Base-by-base conservation (phyloP, 1,284 basidiomycete genomes). In the Golubevia sp. region DNA sequence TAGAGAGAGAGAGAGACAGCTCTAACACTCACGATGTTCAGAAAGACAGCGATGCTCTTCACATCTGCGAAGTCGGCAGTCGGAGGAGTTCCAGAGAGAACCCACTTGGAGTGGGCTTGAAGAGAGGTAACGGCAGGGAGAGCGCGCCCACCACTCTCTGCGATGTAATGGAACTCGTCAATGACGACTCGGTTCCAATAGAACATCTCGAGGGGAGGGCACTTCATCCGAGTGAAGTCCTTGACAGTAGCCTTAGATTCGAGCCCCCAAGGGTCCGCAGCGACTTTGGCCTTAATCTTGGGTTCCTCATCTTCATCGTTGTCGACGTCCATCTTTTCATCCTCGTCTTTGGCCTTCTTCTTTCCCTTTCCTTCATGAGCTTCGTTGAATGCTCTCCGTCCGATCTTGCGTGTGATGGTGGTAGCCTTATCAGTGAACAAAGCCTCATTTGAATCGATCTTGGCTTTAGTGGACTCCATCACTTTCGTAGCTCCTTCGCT, bases 101-200 rank as follows among this genome's bases (percentile, higher is more conserved):
- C 72, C 74, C 74, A 76, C 18, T 69, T 76, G 25, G 74, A 62
- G 3, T 68, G 62, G 2, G 69, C 68, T 50, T 67, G 64, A 18
- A 76, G 62, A 13, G 59, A 62, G 20, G 64, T 67, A n/a, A 76
- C 66, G 30, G 72, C 72, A 4, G 74, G 62, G 5, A 76, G 70
- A 21, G 73, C 67, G 27, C 74, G 61, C 44, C 71, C 71, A 60
- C 71, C 71, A 7, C 65, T 59, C 34, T 70, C 73, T 38, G 71
- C 73, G 50, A 76, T 76, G 67, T 76, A 76, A 63, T 76, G 74
- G 60, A 76, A 76, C 57, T 76, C 74, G 63, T 76, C 74, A 49
- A 76, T 66, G 49, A 76, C 67, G 55, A 76, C 71, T 7, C 74
- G 63, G 49, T 71, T 68, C 74, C 74, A 76, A 64, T 67, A 60